Evolutionary conservation across 306 rosid genomes (phyloP).

Genomic region (Cicer arietinum): DNA sequence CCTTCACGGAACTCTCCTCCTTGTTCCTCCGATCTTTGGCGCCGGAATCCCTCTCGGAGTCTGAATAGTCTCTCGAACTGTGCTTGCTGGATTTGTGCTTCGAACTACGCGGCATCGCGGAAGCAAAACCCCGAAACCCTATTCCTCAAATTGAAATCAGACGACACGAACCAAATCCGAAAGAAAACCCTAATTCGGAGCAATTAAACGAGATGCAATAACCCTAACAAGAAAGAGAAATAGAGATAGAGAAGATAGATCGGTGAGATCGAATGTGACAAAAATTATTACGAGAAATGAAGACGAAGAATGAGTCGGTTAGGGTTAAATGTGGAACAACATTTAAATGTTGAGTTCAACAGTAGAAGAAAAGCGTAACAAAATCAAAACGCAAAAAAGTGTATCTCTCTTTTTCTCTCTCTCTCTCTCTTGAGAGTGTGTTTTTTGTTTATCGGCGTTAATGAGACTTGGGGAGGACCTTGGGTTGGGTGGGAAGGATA

Average conservation of each 20-base stretch:
- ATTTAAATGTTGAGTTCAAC: conserved; percentile 26
- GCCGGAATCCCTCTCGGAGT: conserved; percentile 81
- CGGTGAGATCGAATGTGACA: conserved; percentile 53
- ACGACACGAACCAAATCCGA: conserved; percentile 27
- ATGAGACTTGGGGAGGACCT: conserved; percentile 57
- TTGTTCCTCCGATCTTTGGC: conserved; percentile 81
- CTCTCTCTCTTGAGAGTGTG: conserved; percentile 3
- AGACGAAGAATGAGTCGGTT: conserved; percentile 32
- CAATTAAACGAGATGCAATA: conserved; percentile 37
- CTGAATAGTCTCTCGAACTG: conserved; percentile 87
- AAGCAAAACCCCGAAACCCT: conserved; percentile 50
- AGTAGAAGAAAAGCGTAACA: conserved; percentile 42
- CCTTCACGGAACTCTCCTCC: conserved; percentile 68
- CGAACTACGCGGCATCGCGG: conserved; percentile 95
- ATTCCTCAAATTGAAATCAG: conserved; percentile 38
- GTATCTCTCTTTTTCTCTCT: neutral
- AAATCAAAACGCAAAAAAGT: conserved; percentile 23
- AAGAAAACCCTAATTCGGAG: conserved; percentile 55
- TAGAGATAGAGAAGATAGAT: conserved; percentile 34
- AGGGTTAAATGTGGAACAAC: conserved; percentile 61
- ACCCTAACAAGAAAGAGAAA: conserved; percentile 53
- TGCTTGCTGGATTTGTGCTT: conserved; percentile 96
- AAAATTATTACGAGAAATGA: conserved; percentile 28
- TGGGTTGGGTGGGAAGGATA: conserved; percentile 31
- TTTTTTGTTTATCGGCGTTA: conserved; percentile 35